These are phyloP conservation scores for Aspergillus sp. DNA, from an alignment of 2,329 filamentous ascomycete species.

Conservation along the genomic window DNA sequence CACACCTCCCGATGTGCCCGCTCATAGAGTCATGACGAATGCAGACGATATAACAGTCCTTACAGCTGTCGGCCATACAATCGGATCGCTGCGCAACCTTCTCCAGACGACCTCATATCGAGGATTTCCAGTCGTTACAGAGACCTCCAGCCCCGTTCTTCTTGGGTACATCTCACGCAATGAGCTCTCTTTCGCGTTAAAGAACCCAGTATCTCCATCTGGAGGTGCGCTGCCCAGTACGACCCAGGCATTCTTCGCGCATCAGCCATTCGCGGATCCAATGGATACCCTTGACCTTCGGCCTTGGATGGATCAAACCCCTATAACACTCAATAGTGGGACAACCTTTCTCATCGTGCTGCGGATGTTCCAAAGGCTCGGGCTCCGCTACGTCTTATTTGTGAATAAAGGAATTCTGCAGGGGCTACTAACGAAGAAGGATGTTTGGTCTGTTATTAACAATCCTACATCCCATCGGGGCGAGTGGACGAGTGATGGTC, in stretches of 20 bases:
- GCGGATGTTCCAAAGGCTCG: constrained; percentile 91
- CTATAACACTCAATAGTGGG: constrained; percentile 79
- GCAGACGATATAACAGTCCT: constrained; percentile 88
- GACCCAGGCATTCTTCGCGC: constrained; percentile 80
- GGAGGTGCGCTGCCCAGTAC: constrained; percentile 59
- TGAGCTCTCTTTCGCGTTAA: constrained; percentile 80
- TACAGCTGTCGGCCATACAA: constrained; percentile 82
- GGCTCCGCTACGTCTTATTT: constrained; percentile 86
- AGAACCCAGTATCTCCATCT: constrained; percentile 54
- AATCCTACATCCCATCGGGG: constrained; percentile 60
- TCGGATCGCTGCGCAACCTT: constrained; percentile 69
- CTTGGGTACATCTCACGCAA: constrained; percentile 93
- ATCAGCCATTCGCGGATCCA: constrained; percentile 78
- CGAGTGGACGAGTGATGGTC: constrained; percentile 30
- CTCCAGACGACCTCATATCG: constrained; percentile 75
- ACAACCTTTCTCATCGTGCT: constrained; percentile 81
- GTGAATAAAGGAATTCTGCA: constrained; percentile 76
- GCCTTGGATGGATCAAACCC: constrained; percentile 99
- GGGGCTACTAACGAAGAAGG: constrained; percentile 93
- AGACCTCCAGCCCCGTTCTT: constrained; percentile 72
- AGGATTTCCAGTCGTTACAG: constrained; percentile 86
- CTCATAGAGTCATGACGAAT: constrained; percentile 87
- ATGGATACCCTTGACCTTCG: constrained; percentile 78
- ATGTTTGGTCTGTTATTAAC: constrained; percentile 91
- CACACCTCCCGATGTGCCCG: constrained; percentile 76